phyloP scores from a whole-genome alignment of 441 rosid species.

The Populus tomentosa region DNA sequence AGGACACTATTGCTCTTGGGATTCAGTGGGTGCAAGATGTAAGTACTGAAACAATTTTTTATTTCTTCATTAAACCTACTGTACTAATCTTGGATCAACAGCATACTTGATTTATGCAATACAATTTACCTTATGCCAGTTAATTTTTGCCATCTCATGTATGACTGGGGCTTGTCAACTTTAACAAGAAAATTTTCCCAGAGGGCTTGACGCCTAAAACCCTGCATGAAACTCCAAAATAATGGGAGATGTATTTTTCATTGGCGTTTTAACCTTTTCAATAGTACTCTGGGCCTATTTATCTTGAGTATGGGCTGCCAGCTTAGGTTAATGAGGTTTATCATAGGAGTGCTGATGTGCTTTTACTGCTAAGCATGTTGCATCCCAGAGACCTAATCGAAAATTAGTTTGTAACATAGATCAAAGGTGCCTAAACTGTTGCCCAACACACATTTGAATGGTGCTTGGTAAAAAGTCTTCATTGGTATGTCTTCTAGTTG shows the following conservation, averaged over 20 bases:
- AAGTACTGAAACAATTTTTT: conserved; percentile 32
- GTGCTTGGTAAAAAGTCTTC: background rate
- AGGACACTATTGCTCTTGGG: conserved; percentile 76
- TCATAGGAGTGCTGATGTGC: background rate
- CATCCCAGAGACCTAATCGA: background rate
- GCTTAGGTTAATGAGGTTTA: background rate
- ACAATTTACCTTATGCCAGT: background rate
- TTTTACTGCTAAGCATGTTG: background rate
- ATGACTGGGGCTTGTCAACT: background rate
- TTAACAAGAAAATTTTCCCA: background rate
- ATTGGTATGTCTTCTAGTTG: background rate
- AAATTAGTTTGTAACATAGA: background rate
- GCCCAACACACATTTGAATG: background rate
- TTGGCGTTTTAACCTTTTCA: background rate
- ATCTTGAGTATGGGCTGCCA: background rate
- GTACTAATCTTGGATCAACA: background rate
- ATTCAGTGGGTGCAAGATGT: conserved; percentile 90
- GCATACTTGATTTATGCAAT: background rate
- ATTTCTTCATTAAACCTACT: background rate
- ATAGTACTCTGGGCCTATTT: background rate
- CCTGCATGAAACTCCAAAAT: background rate
- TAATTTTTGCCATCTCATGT: background rate
- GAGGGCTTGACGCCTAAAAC: background rate
- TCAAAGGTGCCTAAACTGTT: background rate
- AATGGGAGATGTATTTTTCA: background rate